Percentiles rank a stretch among this genome's conserved stretches.
These are phyloP conservation scores for Dentipellis fragilis DNA, from an alignment of 768 basidiomycete species.

Conservation along the genomic window DNA sequence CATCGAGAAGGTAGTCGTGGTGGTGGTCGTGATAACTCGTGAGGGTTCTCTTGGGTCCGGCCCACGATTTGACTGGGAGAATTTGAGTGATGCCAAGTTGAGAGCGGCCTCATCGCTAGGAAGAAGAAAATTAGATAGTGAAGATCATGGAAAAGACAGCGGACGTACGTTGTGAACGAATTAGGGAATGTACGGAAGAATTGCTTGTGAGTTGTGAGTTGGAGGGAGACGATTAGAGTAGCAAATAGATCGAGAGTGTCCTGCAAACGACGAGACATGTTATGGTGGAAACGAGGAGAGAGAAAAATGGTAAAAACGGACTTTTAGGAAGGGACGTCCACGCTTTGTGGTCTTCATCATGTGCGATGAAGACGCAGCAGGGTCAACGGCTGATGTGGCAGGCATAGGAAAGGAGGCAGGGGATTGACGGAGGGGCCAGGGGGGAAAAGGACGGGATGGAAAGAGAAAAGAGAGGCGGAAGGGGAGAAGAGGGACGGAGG, in stretches of 20 bases:
- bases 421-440: constrained; percentile 8
- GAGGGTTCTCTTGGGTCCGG: constrained; percentile 97
- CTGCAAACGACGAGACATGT: constrained; percentile 30
- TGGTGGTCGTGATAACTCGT: constrained; percentile 97
- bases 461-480: constrained; percentile 5
- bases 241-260: constrained; percentile 98
- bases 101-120: constrained; percentile 88
- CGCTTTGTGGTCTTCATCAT: constrained; percentile 99
- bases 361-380: constrained; percentile 66
- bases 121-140: constrained; percentile 8
- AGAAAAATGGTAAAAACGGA: constrained; percentile 21
- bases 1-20: constrained; percentile 99
- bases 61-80: constrained; percentile 97
- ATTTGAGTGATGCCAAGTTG: constrained; percentile 92
- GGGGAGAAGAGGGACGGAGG: background rate
- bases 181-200: constrained; percentile 94
- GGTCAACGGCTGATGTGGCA: constrained; percentile 24
- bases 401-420: constrained; percentile 24
- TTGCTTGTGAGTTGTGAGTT: constrained; percentile 82
- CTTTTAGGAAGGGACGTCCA: constrained; percentile 90
- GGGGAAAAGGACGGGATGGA: background rate
- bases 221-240: constrained; percentile 88
- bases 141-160: constrained; percentile 6
- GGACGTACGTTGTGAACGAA: constrained; percentile 87
- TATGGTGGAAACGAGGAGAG: background rate